Percentiles rank a stretch among this genome's conserved stretches.
Evolutionary conservation across 257 asterid species (phyloP).

Genomic region (Oldenlandia corymbosa): DNA sequence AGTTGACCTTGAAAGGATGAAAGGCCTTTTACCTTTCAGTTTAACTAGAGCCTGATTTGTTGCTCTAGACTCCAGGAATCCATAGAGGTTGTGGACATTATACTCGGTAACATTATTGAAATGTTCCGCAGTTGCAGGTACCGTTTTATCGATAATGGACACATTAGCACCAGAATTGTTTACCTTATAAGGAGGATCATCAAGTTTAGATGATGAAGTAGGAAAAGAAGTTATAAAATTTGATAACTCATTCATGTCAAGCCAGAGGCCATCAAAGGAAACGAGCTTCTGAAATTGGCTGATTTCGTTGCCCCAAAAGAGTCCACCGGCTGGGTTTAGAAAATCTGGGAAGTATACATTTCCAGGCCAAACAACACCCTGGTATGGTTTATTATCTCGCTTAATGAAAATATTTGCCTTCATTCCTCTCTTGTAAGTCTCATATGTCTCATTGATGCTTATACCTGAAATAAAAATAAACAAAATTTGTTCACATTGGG

Average conservation of each 20-base stretch:
- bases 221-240: slow-evolving; percentile 65
- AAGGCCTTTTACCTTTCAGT: slow-evolving; percentile 61
- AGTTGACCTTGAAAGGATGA: slow-evolving; percentile 76
- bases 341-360: slow-evolving; percentile 71
- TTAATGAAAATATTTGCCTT: slow-evolving; percentile 64
- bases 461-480: slow-evolving; percentile 38
- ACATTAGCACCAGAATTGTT: slow-evolving; percentile 48
- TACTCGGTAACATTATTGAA: slow-evolving; percentile 59
- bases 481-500: background rate
- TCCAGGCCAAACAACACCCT: slow-evolving; percentile 90
- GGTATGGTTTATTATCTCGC: slow-evolving; percentile 59
- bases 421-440: slow-evolving; percentile 61
- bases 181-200: slow-evolving; percentile 79
- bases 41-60: slow-evolving; percentile 53
- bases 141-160: slow-evolving; percentile 45
- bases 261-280: slow-evolving; percentile 80
- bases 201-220: slow-evolving; percentile 50
- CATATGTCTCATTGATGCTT: slow-evolving; percentile 53
- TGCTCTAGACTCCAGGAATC: slow-evolving; percentile 68
- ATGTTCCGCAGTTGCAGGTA: slow-evolving; percentile 65
- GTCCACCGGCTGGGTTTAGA: slow-evolving; percentile 43
- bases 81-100: slow-evolving; percentile 72
- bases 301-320: slow-evolving; percentile 70
- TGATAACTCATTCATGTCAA: slow-evolving; percentile 89
- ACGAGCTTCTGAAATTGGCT: slow-evolving; percentile 43